phyloP scores from a whole-genome alignment of 1,284 basidiomycete species.

The Cutaneotrichosporon curvatum region DNA sequence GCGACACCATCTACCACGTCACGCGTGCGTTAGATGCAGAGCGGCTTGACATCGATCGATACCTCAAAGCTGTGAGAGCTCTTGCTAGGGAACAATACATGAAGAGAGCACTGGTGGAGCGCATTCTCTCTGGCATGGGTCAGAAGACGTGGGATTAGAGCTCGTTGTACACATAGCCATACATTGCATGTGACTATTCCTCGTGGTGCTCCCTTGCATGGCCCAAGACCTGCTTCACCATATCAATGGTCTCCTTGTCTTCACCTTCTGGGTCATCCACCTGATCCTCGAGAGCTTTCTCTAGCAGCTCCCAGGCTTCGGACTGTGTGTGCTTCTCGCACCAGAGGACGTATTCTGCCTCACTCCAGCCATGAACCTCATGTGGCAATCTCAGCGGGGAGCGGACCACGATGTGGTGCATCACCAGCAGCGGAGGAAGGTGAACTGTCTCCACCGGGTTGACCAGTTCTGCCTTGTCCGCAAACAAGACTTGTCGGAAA shows the following conservation, averaged over 20 bases:
- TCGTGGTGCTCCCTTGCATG: conserved; percentile 16
- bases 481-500: conserved; percentile 72
- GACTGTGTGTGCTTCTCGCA: conserved; percentile 36
- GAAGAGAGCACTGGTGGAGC: conserved; percentile 72
- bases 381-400: conserved; percentile 79
- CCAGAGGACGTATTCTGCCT: conserved; percentile 65
- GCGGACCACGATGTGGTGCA: conserved; percentile 87
- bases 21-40: conserved; percentile 88
- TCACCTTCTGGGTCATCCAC: conserved; percentile 8
- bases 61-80: conserved; percentile 76
- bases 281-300: conserved; percentile 40
- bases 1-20: conserved; percentile 96
- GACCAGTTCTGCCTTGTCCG: conserved; percentile 64
- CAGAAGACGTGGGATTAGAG: conserved; percentile 42
- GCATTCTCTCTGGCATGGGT: conserved; percentile 66
- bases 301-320: conserved; percentile 34
- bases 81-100: conserved; percentile 82
- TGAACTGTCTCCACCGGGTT: conserved; percentile 59
- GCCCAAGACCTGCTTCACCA: conserved; percentile 10
- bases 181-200: neutral
- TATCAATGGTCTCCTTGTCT: conserved; percentile 7
- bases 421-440: conserved; percentile 70
- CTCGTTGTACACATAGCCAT: too few species aligned
- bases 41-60: conserved; percentile 83
- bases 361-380: conserved; percentile 79